phyloP scores from a whole-genome alignment of 2,329 filamentous ascomycete species.

The Byssochlamys sp. region DNA sequence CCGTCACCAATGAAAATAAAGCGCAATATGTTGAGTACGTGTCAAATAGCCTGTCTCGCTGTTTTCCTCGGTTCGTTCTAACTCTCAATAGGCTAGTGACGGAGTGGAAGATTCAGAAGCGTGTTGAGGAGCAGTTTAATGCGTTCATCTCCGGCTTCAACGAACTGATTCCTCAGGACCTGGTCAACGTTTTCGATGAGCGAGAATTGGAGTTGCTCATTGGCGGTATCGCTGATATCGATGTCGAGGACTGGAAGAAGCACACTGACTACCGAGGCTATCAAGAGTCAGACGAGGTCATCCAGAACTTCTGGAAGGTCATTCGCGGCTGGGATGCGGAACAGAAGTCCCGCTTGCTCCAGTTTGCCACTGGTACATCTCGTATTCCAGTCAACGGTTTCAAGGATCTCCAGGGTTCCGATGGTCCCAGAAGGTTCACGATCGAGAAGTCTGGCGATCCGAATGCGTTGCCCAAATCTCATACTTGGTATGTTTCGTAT shows the following conservation, averaged over 20 bases:
- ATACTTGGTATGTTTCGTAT: slow-evolving; percentile 72
- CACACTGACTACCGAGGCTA: slow-evolving; percentile 98
- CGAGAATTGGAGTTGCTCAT: slow-evolving; percentile 92
- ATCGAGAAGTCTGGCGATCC: slow-evolving; percentile 96
- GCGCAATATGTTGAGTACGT: slow-evolving; percentile 89
- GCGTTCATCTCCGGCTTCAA: slow-evolving; percentile 96
- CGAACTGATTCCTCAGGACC: slow-evolving; percentile 87
- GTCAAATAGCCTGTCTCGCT: not conserved
- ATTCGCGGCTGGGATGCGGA: slow-evolving; percentile 96
- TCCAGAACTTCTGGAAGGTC: slow-evolving; percentile 95
- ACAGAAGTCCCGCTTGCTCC: slow-evolving; percentile 88
- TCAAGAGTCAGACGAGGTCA: slow-evolving; percentile 93
- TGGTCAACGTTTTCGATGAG: slow-evolving; percentile 98
- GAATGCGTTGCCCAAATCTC: slow-evolving; percentile 84
- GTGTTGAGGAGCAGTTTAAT: slow-evolving; percentile 95
- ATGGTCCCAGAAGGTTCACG: slow-evolving; percentile 88
- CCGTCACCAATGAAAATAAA: slow-evolving; percentile 98
- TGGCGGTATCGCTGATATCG: slow-evolving; percentile 98
- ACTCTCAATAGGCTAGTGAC: slow-evolving; percentile 61
- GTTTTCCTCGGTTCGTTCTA: slow-evolving; percentile 1
- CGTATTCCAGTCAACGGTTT: slow-evolving; percentile 98
- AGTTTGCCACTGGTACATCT: slow-evolving; percentile 95
- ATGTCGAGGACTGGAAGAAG: slow-evolving; percentile 99
- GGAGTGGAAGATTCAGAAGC: slow-evolving; percentile 98
- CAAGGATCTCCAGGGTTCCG: slow-evolving; percentile 95